Conservation (phyloP, 1,284 basidiomycete genomes). For the Cryptococcus sp. region DNA sequence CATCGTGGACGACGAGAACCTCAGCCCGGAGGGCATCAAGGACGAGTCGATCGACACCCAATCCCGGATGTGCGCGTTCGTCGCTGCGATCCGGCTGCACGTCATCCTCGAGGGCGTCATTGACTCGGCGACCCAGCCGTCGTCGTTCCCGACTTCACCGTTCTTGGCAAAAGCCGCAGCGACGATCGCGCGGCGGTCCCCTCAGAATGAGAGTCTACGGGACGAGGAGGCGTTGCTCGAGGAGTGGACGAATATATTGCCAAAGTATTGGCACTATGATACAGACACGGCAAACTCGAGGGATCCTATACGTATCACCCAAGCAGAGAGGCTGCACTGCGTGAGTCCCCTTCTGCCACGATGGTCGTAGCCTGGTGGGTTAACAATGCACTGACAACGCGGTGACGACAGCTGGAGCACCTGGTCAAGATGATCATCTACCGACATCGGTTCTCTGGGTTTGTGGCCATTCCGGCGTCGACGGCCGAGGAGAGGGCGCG, state of each 20-base stretch:
- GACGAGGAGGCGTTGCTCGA: slow-evolving; percentile 77
- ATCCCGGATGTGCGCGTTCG: slow-evolving; percentile 73
- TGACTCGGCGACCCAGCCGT: slow-evolving; percentile 53
- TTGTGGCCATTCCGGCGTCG: slow-evolving; percentile 48
- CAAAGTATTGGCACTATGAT: slow-evolving; percentile 72
- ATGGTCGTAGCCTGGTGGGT: background rate
- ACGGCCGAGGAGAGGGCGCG: slow-evolving; percentile 46
- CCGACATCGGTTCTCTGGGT: slow-evolving; percentile 51
- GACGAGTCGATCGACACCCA: slow-evolving; percentile 66
- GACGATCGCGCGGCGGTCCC: slow-evolving; percentile 45
- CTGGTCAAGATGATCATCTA: slow-evolving; percentile 66
- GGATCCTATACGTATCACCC: slow-evolving; percentile 80
- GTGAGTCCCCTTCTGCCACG: slow-evolving; percentile 20
- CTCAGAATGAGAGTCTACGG: slow-evolving; percentile 60
- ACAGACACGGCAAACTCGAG: slow-evolving; percentile 75
- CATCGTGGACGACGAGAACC: slow-evolving; percentile 81
- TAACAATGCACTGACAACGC: no score
- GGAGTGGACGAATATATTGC: slow-evolving; percentile 67
- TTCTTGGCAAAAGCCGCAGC: slow-evolving; percentile 51
- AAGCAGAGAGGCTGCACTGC: slow-evolving; percentile 77
- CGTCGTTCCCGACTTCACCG: slow-evolving; percentile 46
- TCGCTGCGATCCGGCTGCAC: slow-evolving; percentile 68
- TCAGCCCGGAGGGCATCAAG: slow-evolving; percentile 66
- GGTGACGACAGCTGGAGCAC: slow-evolving; percentile 63
- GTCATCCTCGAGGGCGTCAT: slow-evolving; percentile 70